A percentile compares a stretch with the other conserved stretches of the same genome.
Evolutionary conservation across 108 stramenopile genomes (phyloP).

Genomic region (Cyclotella choctawhatcheeana): DNA sequence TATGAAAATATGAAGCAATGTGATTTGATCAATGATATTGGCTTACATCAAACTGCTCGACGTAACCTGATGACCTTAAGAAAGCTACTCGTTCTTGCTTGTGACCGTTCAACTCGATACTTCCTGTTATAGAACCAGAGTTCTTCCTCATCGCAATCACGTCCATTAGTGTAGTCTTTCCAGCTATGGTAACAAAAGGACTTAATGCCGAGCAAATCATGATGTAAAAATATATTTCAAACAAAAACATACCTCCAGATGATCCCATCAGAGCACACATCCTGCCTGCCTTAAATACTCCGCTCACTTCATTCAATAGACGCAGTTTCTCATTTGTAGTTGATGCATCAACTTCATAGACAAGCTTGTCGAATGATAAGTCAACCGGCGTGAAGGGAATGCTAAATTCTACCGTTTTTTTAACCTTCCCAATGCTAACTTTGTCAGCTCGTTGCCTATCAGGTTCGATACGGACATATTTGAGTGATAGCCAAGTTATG

Average conservation of each 20-base stretch:
- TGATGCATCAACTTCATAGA: constrained; percentile 73
- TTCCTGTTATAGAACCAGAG: constrained; percentile 62
- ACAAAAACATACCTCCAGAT: constrained; percentile 49
- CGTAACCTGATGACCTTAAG: constrained; percentile 81
- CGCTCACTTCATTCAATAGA: constrained; percentile 65
- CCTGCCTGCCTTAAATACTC: constrained; percentile 63
- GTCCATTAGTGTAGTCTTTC: constrained; percentile 67
- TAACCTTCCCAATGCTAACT: constrained; percentile 27
- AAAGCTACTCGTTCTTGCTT: constrained; percentile 66
- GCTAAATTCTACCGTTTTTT: constrained; percentile 32
- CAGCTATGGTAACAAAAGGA: constrained; percentile 15
- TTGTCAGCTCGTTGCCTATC: constrained; percentile 32
- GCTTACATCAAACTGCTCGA: constrained; percentile 94
- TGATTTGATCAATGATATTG: too few relatives aligned
- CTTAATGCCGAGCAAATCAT: constrained; percentile 21
- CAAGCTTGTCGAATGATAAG: constrained; percentile 69
- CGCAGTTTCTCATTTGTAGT: constrained; percentile 61
- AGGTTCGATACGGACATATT: constrained; percentile 47
- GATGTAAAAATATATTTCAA: not conserved
- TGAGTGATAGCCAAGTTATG: constrained; percentile 33
- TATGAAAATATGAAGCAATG: too few relatives aligned
- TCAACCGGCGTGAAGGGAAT: constrained; percentile 75
- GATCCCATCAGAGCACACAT: constrained; percentile 79
- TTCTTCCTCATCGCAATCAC: constrained; percentile 77
- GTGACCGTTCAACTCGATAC: constrained; percentile 70